phyloP scores from a whole-genome alignment of 495 filamentous ascomycete species.

The Jackrogersella multiformis region DNA sequence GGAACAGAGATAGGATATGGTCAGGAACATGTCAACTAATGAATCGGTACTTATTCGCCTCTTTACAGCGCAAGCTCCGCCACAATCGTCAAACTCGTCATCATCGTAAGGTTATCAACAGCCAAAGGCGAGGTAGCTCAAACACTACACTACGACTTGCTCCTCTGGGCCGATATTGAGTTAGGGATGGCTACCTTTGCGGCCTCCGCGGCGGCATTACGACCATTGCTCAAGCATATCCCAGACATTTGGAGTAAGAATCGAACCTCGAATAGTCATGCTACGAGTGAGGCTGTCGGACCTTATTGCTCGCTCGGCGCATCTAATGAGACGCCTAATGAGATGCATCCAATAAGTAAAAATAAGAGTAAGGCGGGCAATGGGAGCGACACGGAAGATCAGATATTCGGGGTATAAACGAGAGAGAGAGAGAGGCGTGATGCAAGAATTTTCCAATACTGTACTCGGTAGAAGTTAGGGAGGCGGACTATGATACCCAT shows the following conservation, averaged over 20 bases:
- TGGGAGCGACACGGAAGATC: slow-evolving; percentile 1
- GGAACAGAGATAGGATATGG: not conserved
- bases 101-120: slow-evolving; percentile 35
- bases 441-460: too few species aligned
- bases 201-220: slow-evolving; percentile 38
- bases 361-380: not conserved
- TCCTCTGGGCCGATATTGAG: slow-evolving; percentile 46
- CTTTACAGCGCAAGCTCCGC: slow-evolving; percentile 42
- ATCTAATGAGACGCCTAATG: slow-evolving; percentile 27
- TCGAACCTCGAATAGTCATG: slow-evolving; percentile 15
- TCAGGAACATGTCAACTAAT: not conserved
- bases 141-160: slow-evolving; percentile 39
- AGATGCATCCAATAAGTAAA: slow-evolving; percentile 13
- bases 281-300: slow-evolving; percentile 22
- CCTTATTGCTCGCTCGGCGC: slow-evolving; percentile 32
- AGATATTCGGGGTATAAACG: slow-evolving; percentile 4
- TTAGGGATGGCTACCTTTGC: slow-evolving; percentile 44
- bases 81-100: slow-evolving; percentile 45
- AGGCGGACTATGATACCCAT: too few species aligned
- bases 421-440: too few species aligned
- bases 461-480: too few species aligned
- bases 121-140: slow-evolving; percentile 33
- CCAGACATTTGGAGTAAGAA: slow-evolving; percentile 21
- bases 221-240: slow-evolving; percentile 40
- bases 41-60: slow-evolving; percentile 7